Base-by-base conservation (phyloP, 2,329 filamentous ascomycete genomes). In the Scleromitrula shiraiana region DNA sequence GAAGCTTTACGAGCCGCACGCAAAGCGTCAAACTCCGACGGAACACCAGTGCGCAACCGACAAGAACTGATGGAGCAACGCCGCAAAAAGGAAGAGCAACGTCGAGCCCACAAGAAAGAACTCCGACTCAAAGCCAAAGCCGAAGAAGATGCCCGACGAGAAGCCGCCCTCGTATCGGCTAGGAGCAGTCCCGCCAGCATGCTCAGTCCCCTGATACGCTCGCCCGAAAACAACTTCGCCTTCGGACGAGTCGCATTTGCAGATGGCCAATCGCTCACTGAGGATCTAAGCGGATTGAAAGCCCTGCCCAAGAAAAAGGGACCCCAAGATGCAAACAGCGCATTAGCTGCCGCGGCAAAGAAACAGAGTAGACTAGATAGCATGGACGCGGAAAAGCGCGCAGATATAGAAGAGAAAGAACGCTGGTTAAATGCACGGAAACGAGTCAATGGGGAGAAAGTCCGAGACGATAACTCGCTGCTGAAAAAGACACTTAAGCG, bases 401-500 rank as follows among this genome's bases (percentile, higher is more conserved):
- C 82, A 53, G 87, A 95, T 51, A 83, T 97, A 37, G 82, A 89
- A 52, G 88, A 96, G 67, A 97, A 97, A 72, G 91, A 98, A 61
- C 73, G 83, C 50, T 98, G 93, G 93, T 74, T 96, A 50, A 91
- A 86, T 40, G 93, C 93, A 2, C 85, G 91, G 67, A 88, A 88
- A 67, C 82, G 85, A 20, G 88, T 85, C 1, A 87, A 95, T 65
- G 93, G 93, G 41, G 90, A 95, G 63, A 86, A 88, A 64, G 83
- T 96, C 27, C 82, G 81, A 51, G 89, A 97, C 62, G 88, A 95
- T 65, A 88, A 88, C 54, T 80, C 78, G 38, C 70, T 95, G 49
- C 75, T 98, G 23, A 96, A 95, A 75, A 96, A 95, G 74, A 86
- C 90, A 0, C 73, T 97, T 56, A 96, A 96, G 76, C 82, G 91